Evolutionary conservation across 2,329 filamentous ascomycete genomes (phyloP).

Genomic region (Calonectria pauciramosa): DNA sequence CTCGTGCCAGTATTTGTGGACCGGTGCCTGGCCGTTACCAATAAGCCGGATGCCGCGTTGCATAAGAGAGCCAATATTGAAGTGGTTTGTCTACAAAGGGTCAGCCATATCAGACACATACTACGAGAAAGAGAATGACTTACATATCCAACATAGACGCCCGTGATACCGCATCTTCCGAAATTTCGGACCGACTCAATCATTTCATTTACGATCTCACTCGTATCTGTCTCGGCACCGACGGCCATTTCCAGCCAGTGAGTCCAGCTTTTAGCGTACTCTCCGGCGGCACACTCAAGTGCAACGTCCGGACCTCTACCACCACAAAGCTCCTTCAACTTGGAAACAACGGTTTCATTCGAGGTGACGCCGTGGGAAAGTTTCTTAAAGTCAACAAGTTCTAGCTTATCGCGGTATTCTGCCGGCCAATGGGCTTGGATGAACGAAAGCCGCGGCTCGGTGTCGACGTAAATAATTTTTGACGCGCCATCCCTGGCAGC

Average conservation of each 20-base stretch:
- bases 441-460: conserved; percentile 77
- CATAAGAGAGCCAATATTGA: conserved; percentile 89
- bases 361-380: conserved; percentile 70
- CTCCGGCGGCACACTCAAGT: conserved; percentile 76
- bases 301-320: conserved; percentile 81
- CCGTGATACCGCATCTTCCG: conserved; percentile 83
- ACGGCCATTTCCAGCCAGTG: conserved; percentile 70
- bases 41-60: conserved; percentile 87
- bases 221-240: conserved; percentile 87
- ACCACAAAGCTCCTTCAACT: conserved; percentile 79
- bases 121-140: conserved; percentile 40
- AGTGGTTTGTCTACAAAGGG: conserved; percentile 54
- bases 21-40: conserved; percentile 76
- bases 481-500: conserved; percentile 79
- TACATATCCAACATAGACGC: conserved; percentile 74
- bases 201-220: conserved; percentile 86
- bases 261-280: conserved; percentile 73
- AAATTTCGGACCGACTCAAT: conserved; percentile 79
- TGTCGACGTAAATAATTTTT: conserved; percentile 85
- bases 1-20: conserved; percentile 87
- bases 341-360: conserved; percentile 75
- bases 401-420: conserved; percentile 66
- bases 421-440: conserved; percentile 72
- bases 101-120: not conserved
- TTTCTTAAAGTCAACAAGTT: conserved; percentile 77